Base-by-base conservation (phyloP, 371 early-diverging fungal species). In the Rhizomucor pusillus region DNA sequence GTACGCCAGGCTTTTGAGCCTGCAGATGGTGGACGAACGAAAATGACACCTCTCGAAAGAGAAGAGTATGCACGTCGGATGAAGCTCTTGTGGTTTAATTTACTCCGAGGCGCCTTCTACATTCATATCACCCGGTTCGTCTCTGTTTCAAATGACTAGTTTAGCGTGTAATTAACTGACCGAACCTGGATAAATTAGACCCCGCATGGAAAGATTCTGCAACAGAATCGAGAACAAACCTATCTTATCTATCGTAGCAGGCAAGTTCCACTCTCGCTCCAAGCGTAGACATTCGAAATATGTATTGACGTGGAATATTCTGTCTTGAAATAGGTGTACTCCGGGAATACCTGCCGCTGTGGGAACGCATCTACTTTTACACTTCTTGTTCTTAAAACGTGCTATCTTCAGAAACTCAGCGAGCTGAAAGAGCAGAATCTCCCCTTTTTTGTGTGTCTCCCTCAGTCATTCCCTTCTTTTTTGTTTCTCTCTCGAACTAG, bases 361-460 rank as follows among this genome's bases (percentile, higher is more conserved):
- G 94, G 94, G 91, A 97, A 74, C 82, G 85, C 45, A 85, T 90
- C 60, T 92, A 94, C 75, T 95, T 94, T 62, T 93, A 93, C 67
- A 93, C 71, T 16, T 73, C 73, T 44, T 62, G 71, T 46, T 73
- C 77, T 73, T 67, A 64, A 47, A n/a, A 13, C 16, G 39, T 40
- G 23, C 52, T 12, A 40, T 12, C 36, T 34, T 12, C 12, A 16
- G 41, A 12, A 20, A 36, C 19, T 50, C 14, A 50, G 19, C 20
- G 39, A 14, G 13, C 40, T 20, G 36, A 40, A 25, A 51, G 20
- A 22, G 24, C 22, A 19, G 10, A 18, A 18, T 1, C 5, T 24
- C 3, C 12, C n/a, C 40, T 35, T 18, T 20, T 34, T 16, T 49
- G 11, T n/a, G n/a, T 24, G 49, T 16, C 49, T 16, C 11, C 13